Evolutionary conservation across 2,329 filamentous ascomycete genomes (phyloP).

Genomic region (Stromatinia cepivora): DNA sequence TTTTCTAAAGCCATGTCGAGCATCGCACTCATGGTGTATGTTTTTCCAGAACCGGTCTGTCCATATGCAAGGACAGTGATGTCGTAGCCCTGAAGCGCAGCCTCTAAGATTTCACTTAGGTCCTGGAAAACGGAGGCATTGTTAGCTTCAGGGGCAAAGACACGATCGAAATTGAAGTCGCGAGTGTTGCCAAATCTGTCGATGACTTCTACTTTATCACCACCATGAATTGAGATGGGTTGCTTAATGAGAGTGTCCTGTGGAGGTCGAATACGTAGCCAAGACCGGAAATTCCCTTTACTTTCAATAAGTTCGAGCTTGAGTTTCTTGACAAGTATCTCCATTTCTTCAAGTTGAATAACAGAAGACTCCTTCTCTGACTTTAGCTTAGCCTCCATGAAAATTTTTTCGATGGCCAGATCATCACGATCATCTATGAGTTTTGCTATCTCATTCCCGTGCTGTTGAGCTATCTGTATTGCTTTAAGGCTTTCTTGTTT

Average conservation of each 20-base stretch:
- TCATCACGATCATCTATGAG: background rate
- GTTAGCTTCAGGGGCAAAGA: conserved; percentile 74
- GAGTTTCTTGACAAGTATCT: background rate
- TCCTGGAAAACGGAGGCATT: conserved; percentile 92
- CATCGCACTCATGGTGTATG: conserved; percentile 95
- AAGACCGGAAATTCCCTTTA: conserved; percentile 4
- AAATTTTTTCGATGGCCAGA: background rate
- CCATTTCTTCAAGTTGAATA: background rate
- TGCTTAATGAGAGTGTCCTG: conserved; percentile 1
- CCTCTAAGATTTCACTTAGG: conserved; percentile 95
- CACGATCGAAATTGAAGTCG: conserved; percentile 87
- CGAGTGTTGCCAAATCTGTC: conserved; percentile 61
- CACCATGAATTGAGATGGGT: background rate
- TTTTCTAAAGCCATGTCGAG: conserved; percentile 90
- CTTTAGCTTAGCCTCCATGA: background rate
- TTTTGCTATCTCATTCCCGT: background rate
- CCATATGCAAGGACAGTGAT: conserved; percentile 99
- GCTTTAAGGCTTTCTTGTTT: background rate
- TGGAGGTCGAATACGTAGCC: background rate
- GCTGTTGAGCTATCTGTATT: background rate
- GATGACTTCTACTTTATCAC: background rate
- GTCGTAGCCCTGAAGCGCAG: conserved; percentile 93
- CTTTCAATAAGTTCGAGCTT: background rate
- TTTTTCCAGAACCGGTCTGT: conserved; percentile 96
- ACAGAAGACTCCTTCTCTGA: background rate